A percentile compares a stretch with the other conserved stretches of the same genome.
phyloP scores from a whole-genome alignment of 2,329 filamentous ascomycete species.

The Calonectria montana region DNA sequence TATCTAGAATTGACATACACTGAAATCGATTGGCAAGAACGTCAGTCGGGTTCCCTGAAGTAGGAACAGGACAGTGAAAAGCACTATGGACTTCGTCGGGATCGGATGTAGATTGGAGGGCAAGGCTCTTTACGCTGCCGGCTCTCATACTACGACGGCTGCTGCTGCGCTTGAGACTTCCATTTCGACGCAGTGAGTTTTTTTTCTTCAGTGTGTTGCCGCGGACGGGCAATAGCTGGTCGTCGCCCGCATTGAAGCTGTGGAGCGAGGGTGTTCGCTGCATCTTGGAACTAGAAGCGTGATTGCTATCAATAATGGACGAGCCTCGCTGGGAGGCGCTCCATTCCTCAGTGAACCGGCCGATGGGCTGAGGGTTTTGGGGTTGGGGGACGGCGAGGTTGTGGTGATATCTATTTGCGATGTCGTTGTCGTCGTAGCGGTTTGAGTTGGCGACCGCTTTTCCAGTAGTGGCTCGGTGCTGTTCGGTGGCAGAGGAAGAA shows the following conservation, averaged over 20 bases:
- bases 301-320: conserved; percentile 67
- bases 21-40: conserved; percentile 89
- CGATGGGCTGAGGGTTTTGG: conserved; percentile 44
- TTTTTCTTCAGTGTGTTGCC: conserved; percentile 91
- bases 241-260: conserved; percentile 63
- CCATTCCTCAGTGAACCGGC: conserved; percentile 78
- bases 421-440: conserved; percentile 36
- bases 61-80: conserved; percentile 91
- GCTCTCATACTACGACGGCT: conserved; percentile 86
- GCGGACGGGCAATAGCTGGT: conserved; percentile 55
- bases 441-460: conserved; percentile 32
- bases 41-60: conserved; percentile 87
- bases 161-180: conserved; percentile 80
- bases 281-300: conserved; percentile 52
- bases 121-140: conserved; percentile 86
- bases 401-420: conserved; percentile 25
- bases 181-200: conserved; percentile 77
- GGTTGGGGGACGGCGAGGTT: conserved; percentile 34
- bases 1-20: conserved; percentile 63
- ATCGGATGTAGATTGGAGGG: conserved; percentile 75
- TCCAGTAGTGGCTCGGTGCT: conserved; percentile 27
- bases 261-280: conserved; percentile 72
- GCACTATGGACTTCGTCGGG: conserved; percentile 81
- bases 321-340: conserved; percentile 75
- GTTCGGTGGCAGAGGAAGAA: conserved; percentile 32